Evolutionary conservation across 2,329 filamentous ascomycete species (phyloP).

Genomic region (Amauroascus verrucosus): DNA sequence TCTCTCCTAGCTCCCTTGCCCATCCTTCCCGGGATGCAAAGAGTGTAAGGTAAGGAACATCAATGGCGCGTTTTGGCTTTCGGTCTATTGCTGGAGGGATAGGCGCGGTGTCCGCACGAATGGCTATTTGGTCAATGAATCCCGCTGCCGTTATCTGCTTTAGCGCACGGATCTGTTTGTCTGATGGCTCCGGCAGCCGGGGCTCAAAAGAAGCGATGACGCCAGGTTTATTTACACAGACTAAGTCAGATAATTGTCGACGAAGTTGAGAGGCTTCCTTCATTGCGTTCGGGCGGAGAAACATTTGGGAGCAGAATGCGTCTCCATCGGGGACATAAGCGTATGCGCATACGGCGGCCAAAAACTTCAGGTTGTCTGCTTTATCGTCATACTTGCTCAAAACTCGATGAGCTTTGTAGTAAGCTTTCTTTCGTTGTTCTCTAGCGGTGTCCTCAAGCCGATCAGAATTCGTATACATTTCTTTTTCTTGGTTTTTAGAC

Average conservation of each 20-base stretch:
- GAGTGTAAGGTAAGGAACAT: constrained; percentile 83
- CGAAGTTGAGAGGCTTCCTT: constrained; percentile 77
- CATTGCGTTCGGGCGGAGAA: constrained; percentile 77
- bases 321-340: constrained; percentile 58
- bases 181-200: constrained; percentile 49
- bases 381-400: constrained; percentile 73
- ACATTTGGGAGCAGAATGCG: constrained; percentile 69
- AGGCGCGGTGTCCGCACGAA: constrained; percentile 77
- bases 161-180: constrained; percentile 64
- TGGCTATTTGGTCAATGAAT: constrained; percentile 89
- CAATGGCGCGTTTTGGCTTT: constrained; percentile 74
- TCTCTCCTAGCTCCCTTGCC: constrained; percentile 43
- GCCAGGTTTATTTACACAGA: constrained; percentile 59
- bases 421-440: constrained; percentile 53
- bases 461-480: constrained; percentile 52
- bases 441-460: constrained; percentile 61
- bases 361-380: constrained; percentile 80
- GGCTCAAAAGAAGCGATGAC: constrained; percentile 32
- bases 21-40: constrained; percentile 51
- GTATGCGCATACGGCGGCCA: constrained; percentile 81
- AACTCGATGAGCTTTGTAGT: constrained; percentile 63
- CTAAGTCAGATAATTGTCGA: constrained; percentile 68
- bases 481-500: constrained; percentile 34
- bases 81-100: constrained; percentile 55
- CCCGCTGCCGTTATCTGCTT: constrained; percentile 88